Base-by-base conservation (phyloP, 768 basidiomycete species). In the Mycena rebaudengoi region DNA sequence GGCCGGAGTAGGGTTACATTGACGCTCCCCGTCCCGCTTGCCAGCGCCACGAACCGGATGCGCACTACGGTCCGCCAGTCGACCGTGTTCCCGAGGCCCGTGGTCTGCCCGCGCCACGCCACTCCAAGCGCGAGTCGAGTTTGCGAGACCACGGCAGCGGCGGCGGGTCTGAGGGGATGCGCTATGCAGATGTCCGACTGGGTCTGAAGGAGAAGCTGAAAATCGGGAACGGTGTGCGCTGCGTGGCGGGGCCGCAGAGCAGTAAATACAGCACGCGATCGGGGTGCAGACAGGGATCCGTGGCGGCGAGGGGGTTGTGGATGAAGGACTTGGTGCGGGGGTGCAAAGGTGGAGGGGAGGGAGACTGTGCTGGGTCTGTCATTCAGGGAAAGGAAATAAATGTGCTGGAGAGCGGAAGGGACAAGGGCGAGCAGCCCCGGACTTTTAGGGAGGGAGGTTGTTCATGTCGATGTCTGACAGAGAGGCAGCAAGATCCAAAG, bases 71-170 rank as follows among this genome's bases (percentile, higher is more conserved):
- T 89, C 35, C 77, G 68, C 35, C 75, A 73, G 8, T 72, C 60
- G 4, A 68, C 62, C 3, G 73, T 73, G 52, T 84, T 83, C 72
- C 75, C 80, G 2, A 86, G 88, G 25, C 91, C 91, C 5, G 91
- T 92, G 28, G 87, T 91, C 26, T 85, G 84, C 4, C n/a, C n/a
- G n/a, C n/a, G n/a, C 92, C 92, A 23, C 92, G 78, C 92, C 92
- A 94, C 52, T 86, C 80, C 45, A 92, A 58, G 28, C 84, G 71
- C 57, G 85, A 83, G 67, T 90, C 84, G 2, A 70, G 58, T 74
- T 88, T 90, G 50, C 82, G 78, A 1, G 84, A 82, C 88, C 91
- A 94, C 84, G 62, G 86, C 78, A 7, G 66, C 43, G 43, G 12
- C 43, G 7, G 21, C 7, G 14, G 21, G 12, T 7, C 43, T 82